phyloP scores from a whole-genome alignment of 2,329 filamentous ascomycete species.

The Sporothrix curviconia region DNA sequence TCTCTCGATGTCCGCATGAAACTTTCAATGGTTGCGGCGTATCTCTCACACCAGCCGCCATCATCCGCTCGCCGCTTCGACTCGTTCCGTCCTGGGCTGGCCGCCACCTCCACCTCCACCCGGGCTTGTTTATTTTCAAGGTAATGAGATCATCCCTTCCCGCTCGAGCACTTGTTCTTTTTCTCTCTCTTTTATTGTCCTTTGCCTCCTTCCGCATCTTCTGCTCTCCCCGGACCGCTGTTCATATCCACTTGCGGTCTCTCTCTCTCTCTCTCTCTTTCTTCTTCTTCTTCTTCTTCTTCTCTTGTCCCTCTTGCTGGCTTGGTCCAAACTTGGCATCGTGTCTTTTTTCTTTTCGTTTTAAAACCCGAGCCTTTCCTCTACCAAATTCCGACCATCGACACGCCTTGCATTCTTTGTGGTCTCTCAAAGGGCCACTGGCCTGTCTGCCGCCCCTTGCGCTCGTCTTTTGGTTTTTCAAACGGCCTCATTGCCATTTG shows the following conservation, averaged over 20 bases:
- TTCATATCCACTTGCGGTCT: no score
- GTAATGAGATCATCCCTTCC: background rate
- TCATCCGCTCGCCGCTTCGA: constrained; percentile 3
- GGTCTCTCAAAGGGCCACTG: background rate
- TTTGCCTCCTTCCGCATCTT: background rate
- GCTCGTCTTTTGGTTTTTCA: background rate
- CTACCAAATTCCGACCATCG: no score
- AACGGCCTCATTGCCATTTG: background rate
- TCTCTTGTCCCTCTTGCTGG: no score
- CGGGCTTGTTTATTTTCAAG: constrained; percentile 4
- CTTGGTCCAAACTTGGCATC: no score
- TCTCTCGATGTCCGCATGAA: constrained; percentile 1
- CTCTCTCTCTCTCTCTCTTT: background rate
- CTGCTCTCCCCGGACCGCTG: no score
- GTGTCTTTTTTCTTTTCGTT: no score
- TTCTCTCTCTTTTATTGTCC: background rate
- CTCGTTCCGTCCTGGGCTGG: constrained; percentile 4
- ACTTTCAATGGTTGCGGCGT: background rate
- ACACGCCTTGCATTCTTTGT: background rate
- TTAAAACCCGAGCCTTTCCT: no score
- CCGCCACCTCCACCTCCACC: constrained; percentile 3
- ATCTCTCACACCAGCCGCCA: background rate
- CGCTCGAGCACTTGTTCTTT: constrained; percentile 1
- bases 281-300: background rate
- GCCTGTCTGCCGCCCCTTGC: constrained; percentile 1